Evolutionary conservation across 805 yeast genomes (phyloP).

Genomic region (Hanseniaspora clermontiae): DNA sequence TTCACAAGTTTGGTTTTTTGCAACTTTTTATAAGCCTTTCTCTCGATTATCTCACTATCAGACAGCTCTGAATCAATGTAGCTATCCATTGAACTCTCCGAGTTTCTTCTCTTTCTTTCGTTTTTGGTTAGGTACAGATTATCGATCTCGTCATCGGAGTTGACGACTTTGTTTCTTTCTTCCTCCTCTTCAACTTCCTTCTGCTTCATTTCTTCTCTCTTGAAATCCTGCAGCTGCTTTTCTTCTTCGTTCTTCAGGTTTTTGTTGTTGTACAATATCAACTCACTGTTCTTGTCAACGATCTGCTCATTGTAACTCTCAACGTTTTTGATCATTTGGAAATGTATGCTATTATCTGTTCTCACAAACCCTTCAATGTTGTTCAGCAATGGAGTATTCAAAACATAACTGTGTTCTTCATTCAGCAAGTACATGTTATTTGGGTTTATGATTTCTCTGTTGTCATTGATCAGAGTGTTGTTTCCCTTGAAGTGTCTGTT

Average conservation of each 20-base stretch:
- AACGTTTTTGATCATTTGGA: not conserved
- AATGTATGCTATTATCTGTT: conserved; percentile 1
- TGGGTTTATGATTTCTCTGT: not conserved
- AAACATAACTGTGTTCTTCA: conserved; percentile 3
- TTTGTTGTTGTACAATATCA: conserved; percentile 7
- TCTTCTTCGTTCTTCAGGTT: conserved; percentile 10
- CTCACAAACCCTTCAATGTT: conserved; percentile 10
- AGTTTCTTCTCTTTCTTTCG: conserved; percentile 27
- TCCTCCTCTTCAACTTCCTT: not conserved
- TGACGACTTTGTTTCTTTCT: not conserved
- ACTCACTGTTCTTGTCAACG: not conserved
- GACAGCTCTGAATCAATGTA: conserved; percentile 14
- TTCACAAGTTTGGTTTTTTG: not conserved
- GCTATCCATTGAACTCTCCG: conserved; percentile 21
- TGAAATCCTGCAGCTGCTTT: conserved; percentile 7
- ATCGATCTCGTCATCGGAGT: conserved; percentile 12
- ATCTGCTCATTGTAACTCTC: not conserved
- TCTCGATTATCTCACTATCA: conserved; percentile 26
- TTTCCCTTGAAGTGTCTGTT: not conserved
- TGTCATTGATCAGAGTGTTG: not conserved
- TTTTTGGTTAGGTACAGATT: conserved; percentile 20
- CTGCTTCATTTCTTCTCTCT: not conserved
- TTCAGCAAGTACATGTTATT: not conserved
- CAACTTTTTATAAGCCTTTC: conserved; percentile 18
- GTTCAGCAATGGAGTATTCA: conserved; percentile 5